These are phyloP conservation scores for Oemleria cerasiformis DNA, from an alignment of 306 rosid genomes.

Conservation along the genomic window DNA sequence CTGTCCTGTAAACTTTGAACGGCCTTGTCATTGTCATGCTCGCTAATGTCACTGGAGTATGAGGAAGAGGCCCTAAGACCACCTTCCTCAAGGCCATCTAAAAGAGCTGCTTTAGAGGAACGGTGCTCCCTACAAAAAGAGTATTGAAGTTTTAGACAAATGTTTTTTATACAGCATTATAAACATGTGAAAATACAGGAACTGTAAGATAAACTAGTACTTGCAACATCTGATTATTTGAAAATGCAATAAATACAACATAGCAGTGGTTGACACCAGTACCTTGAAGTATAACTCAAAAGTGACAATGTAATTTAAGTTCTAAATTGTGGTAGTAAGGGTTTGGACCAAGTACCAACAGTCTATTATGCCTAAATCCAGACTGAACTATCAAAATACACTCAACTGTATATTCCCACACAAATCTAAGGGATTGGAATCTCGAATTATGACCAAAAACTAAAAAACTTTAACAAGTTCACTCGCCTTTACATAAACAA, in stretches of 20 bases:
- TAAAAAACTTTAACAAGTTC: neutral
- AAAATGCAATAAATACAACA: neutral
- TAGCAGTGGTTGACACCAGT: neutral
- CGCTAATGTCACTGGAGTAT: slow-evolving; percentile 50
- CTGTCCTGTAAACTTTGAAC: slow-evolving; percentile 73
- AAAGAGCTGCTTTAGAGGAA: slow-evolving; percentile 60
- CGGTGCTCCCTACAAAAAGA: slow-evolving; percentile 64
- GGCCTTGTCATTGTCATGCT: slow-evolving; percentile 73
- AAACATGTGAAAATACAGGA: neutral
- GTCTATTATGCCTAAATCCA: neutral
- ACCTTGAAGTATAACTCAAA: neutral
- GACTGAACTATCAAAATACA: neutral
- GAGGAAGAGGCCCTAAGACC: slow-evolving; percentile 75
- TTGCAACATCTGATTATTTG: neutral
- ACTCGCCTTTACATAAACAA: neutral
- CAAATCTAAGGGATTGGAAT: neutral
- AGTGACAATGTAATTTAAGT: neutral
- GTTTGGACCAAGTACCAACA: neutral
- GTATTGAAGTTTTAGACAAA: neutral
- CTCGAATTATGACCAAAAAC: neutral
- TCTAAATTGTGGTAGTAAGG: neutral
- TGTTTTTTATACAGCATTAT: neutral
- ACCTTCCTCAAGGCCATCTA: slow-evolving; percentile 92
- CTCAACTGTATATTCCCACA: neutral
- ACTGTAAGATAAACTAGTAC: neutral